Conservation (phyloP, 371 early-diverging fungal genomes). For the Rhizomucor miehei region DNA sequence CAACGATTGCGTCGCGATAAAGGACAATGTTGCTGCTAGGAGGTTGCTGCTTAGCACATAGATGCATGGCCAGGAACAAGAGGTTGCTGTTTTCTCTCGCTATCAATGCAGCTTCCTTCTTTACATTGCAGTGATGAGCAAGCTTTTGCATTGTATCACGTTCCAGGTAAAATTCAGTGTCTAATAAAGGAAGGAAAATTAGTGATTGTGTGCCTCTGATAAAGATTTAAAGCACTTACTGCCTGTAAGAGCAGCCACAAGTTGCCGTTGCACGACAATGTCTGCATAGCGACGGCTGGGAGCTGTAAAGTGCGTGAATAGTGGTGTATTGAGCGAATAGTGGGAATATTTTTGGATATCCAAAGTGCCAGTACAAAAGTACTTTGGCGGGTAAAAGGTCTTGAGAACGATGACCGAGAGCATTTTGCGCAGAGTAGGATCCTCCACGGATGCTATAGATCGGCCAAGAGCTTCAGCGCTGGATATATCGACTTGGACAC, state of each 20-base stretch:
- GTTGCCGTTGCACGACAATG: constrained; percentile 89
- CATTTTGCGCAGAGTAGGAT: constrained; percentile 43
- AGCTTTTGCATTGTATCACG: constrained; percentile 48
- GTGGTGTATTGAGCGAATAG: constrained; percentile 72
- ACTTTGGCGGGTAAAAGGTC: constrained; percentile 82
- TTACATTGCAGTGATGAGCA: constrained; percentile 72
- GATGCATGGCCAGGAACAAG: constrained; percentile 63
- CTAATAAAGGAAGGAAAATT: constrained; percentile 20
- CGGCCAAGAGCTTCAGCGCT: constrained; percentile 57
- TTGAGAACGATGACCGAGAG: constrained; percentile 65
- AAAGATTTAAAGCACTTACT: constrained; percentile 7
- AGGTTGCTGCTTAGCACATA: constrained; percentile 26
- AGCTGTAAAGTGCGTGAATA: constrained; percentile 91
- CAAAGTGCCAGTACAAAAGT: constrained; percentile 81
- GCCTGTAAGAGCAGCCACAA: constrained; percentile 32
- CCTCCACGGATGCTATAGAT: constrained; percentile 65
- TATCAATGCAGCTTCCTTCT: constrained; percentile 65
- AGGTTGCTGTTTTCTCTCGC: constrained; percentile 72
- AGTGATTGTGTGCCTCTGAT: background rate
- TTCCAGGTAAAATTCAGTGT: constrained; percentile 53
- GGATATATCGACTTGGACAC: constrained; percentile 45
- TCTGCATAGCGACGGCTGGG: constrained; percentile 96
- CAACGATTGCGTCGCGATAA: constrained; percentile 39
- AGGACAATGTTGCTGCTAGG: constrained; percentile 22
- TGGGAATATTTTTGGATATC: constrained; percentile 66